A percentile compares a stretch with the other conserved stretches of the same genome.
These are phyloP conservation scores for Antitrichia curtipendula DNA, from an alignment of 225 moss, liverwort and hornwort species.

Conservation along the genomic window DNA sequence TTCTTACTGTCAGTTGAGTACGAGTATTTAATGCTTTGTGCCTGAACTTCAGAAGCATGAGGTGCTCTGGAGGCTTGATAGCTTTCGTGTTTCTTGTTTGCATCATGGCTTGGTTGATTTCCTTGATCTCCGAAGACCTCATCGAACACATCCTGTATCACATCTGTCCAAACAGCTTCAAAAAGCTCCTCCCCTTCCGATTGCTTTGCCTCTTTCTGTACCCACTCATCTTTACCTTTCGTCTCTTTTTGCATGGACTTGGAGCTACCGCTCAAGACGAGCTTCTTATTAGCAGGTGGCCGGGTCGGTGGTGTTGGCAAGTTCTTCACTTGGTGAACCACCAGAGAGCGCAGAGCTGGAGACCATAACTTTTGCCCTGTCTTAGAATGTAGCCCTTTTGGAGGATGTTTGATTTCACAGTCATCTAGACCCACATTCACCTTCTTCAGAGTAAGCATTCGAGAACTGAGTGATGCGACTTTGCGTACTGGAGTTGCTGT, in stretches of 20 bases:
- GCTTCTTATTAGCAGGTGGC: background rate
- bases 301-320: background rate
- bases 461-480: background rate
- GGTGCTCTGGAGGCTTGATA: background rate
- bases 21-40: conserved; percentile 1
- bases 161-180: conserved; percentile 9
- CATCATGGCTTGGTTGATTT: background rate
- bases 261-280: background rate
- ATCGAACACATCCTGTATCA: conserved; percentile 4
- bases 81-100: background rate
- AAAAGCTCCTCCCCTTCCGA: background rate
- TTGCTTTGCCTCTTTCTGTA: background rate
- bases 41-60: background rate
- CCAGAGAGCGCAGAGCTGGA: conserved; percentile 6
- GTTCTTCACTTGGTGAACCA: conserved; percentile 6
- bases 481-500: background rate
- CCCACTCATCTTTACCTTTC: background rate
- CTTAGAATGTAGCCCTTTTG: background rate
- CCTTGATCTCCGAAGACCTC: background rate
- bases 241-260: background rate
- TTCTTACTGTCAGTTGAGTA: background rate
- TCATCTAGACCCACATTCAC: conserved; percentile 13
- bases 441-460: conserved; percentile 22
- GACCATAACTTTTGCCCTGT: background rate
- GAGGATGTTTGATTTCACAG: background rate